Base-by-base conservation (phyloP, 164 flowering plant genomes). In the Warburgia ugandensis region DNA sequence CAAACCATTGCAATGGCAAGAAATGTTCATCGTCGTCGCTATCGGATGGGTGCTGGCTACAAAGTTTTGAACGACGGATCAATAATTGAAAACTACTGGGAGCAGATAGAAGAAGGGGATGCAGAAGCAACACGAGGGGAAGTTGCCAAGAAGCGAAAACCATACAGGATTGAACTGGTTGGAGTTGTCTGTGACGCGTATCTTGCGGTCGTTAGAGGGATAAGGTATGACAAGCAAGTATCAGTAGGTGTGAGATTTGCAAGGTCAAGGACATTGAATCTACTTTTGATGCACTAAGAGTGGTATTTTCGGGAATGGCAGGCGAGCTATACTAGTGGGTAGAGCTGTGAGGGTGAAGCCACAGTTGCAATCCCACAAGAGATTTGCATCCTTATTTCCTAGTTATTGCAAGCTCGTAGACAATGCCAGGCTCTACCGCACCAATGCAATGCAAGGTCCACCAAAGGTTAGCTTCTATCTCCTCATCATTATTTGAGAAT, bases 301-400 rank as follows among this genome's bases (percentile, higher is more conserved):
- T 2, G 42, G 32, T 20, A n/a, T 42, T 48, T 42, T 52, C 25
- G 50, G 36, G 19, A 52, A 9, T 30, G 49, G 39, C 76, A 87
- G 97, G 86, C 77, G 99, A 62, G 95, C 99, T 10, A 75, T 92
- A 54, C 64, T 73, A 54, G 58, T 62, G 33, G 68, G 80, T 31
- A 81, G 99, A 65, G 97, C 97, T 21, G 99, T 88, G 70, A 86
- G 99, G 66, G 94, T 94, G 54, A 73, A 73, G 16, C 78, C 94
- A 27, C 99, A 92, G 67, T 42, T 92, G 65, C 76, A 50, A 52
- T 88, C 95, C 26, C 99, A 92, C 79, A 82, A 81, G 73, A 84
- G 91, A 71, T 94, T 94, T 65, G 99, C 97, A 7, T 68, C 9
- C 46, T 84, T 84, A 45, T 94, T 94, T 54, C 68, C 72, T 17